These are phyloP conservation scores for Daldinia vernicosa DNA, from an alignment of 495 filamentous ascomycete species.

Conservation along the genomic window DNA sequence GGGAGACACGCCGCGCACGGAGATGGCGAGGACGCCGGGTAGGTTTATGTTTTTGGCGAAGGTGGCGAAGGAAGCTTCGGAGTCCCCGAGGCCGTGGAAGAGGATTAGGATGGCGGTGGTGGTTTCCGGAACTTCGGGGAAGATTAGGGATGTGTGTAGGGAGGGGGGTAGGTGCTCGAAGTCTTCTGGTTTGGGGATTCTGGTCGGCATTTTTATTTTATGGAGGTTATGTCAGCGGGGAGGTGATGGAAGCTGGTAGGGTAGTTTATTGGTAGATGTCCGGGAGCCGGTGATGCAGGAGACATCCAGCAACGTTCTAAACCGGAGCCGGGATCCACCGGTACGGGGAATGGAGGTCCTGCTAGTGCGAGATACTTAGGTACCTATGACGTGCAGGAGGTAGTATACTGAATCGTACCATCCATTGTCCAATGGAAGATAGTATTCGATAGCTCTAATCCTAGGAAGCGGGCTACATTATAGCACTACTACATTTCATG, in stretches of 20 bases:
- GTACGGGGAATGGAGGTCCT: neutral
- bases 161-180: constrained; percentile 45
- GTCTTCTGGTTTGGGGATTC: constrained; percentile 51
- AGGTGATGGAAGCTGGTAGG: too few relatives aligned
- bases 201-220: constrained; percentile 44
- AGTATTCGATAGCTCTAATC: neutral
- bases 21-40: constrained; percentile 80
- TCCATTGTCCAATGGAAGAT: neutral
- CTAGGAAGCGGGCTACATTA: neutral
- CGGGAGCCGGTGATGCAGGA: neutral
- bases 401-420: too few relatives aligned
- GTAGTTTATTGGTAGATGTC: neutral
- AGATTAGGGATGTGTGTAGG: constrained; percentile 46
- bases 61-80: constrained; percentile 70
- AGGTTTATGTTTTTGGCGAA: constrained; percentile 79
- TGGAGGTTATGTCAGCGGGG: neutral
- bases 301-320: neutral
- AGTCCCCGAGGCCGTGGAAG: constrained; percentile 91
- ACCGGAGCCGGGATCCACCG: constrained; percentile 1
- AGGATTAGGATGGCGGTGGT: constrained; percentile 82
- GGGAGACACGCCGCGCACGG: constrained; percentile 75
- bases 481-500: neutral
- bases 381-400: constrained; percentile 7
- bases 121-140: constrained; percentile 53
- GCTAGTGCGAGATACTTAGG: neutral